Evolutionary conservation across 2,329 filamentous ascomycete genomes (phyloP).

Genomic region (Exophiala calicioides): DNA sequence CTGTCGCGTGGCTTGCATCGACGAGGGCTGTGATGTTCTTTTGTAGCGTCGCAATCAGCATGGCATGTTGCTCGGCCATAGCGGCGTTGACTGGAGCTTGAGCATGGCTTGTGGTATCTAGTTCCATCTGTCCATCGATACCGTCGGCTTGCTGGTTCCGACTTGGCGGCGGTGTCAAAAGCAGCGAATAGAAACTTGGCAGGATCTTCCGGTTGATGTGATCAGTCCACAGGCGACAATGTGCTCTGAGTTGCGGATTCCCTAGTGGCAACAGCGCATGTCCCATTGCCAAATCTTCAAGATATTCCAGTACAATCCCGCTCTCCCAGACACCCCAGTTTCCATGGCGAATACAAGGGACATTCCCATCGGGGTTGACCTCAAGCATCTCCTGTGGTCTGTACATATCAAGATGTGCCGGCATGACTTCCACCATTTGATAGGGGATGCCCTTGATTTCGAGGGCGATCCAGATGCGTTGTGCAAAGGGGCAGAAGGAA

Average conservation of each 20-base stretch:
- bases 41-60: conserved; percentile 49
- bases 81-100: conserved; percentile 8
- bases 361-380: conserved; percentile 72
- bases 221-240: conserved; percentile 77
- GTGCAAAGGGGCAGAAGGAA: conserved; percentile 85
- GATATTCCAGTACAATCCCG: conserved; percentile 81
- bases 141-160: conserved; percentile 3
- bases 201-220: conserved; percentile 78
- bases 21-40: conserved; percentile 64
- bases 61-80: conserved; percentile 21
- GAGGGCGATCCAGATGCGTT: conserved; percentile 85
- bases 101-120: conserved; percentile 12
- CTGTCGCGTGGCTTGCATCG: conserved; percentile 57
- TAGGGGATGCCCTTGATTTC: conserved; percentile 77
- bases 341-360: conserved; percentile 75
- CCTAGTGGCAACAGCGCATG: conserved; percentile 63
- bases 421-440: conserved; percentile 74
- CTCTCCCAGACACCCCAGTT: conserved; percentile 84
- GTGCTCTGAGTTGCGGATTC: conserved; percentile 67
- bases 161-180: conserved; percentile 44
- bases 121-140: conserved; percentile 10
- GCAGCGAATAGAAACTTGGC: conserved; percentile 71
- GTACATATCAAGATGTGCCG: conserved; percentile 61
- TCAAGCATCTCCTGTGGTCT: conserved; percentile 72
- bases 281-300: conserved; percentile 69